Percentiles rank a stretch among this genome's conserved stretches.
Evolutionary conservation across 306 rosid species (phyloP).

Genomic region (Gillenia trifoliata): DNA sequence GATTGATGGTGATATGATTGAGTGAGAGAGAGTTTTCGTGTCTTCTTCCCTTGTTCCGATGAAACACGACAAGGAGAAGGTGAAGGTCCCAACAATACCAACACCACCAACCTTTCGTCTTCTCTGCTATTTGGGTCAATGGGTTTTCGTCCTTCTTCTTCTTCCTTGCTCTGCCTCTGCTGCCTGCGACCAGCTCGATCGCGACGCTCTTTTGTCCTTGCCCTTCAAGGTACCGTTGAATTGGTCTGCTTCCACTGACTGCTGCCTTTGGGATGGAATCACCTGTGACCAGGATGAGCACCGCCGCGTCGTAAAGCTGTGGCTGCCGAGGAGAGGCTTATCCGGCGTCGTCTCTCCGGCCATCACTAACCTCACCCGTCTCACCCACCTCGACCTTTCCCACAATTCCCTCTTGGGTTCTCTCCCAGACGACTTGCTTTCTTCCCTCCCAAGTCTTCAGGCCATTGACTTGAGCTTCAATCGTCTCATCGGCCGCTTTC

Average conservation of each 20-base stretch:
- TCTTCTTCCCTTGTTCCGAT: slow-evolving; percentile 8
- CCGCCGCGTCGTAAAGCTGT: slow-evolving; percentile 40
- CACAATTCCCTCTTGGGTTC: slow-evolving; percentile 47
- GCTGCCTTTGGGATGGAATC: slow-evolving; percentile 82
- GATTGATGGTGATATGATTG: neutral
- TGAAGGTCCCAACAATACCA: neutral
- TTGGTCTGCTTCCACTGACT: slow-evolving; percentile 61
- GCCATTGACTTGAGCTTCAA: slow-evolving; percentile 13
- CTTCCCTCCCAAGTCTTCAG: slow-evolving; percentile 18
- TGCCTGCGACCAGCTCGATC: neutral
- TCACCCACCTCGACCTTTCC: slow-evolving; percentile 63
- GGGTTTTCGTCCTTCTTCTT: neutral
- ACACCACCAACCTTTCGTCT: neutral
- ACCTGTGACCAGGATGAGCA: slow-evolving; percentile 29
- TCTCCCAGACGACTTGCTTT: slow-evolving; percentile 36
- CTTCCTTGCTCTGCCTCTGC: slow-evolving; percentile 3
- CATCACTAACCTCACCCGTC: slow-evolving; percentile 37
- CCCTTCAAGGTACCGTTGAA: slow-evolving; percentile 29
- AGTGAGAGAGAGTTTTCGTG: neutral
- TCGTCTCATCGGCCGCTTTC: slow-evolving; percentile 38
- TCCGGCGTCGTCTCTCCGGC: slow-evolving; percentile 37
- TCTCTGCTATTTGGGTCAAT: neutral
- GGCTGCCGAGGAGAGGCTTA: slow-evolving; percentile 51
- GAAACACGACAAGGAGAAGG: slow-evolving; percentile 20
- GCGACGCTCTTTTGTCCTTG: neutral